Evolutionary conservation across 2,329 filamentous ascomycete species (phyloP).

Genomic region (Elsinoe fawcettii): DNA sequence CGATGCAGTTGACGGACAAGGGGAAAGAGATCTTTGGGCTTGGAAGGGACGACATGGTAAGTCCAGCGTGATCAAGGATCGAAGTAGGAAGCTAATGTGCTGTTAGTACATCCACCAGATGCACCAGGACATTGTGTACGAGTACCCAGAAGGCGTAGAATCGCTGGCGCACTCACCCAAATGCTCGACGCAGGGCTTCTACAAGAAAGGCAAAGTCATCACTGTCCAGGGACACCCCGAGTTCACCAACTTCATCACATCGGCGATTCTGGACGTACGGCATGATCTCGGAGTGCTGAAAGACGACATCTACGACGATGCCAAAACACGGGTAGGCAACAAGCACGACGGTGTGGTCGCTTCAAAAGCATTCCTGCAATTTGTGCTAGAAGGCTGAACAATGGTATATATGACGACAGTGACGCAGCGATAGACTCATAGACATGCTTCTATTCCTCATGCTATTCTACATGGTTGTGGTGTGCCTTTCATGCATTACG

Average conservation of each 20-base stretch:
- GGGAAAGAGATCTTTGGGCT: conserved; percentile 65
- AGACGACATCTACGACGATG: conserved; percentile 61
- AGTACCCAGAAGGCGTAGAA: conserved; percentile 54
- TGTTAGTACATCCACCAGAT: conserved; percentile 70
- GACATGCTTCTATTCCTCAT: conserved; percentile 9
- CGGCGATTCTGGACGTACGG: conserved; percentile 58
- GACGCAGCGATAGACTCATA: conserved; percentile 10
- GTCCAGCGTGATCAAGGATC: conserved; percentile 21
- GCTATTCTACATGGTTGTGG: conserved; percentile 1
- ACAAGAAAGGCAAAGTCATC: conserved; percentile 57
- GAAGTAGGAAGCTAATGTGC: conserved; percentile 2
- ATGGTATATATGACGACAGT: not conserved
- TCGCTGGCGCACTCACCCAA: conserved; percentile 56
- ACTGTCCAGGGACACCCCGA: conserved; percentile 84
- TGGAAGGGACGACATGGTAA: conserved; percentile 47
- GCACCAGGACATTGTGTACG: conserved; percentile 69
- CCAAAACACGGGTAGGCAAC: conserved; percentile 55
- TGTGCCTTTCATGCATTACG: not conserved
- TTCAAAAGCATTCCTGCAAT: conserved; percentile 65
- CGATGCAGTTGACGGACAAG: conserved; percentile 58
- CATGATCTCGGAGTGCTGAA: conserved; percentile 60
- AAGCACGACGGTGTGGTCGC: conserved; percentile 75
- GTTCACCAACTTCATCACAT: conserved; percentile 64
- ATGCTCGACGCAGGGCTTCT: conserved; percentile 75
- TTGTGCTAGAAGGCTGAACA: conserved; percentile 52